Conservation (phyloP, 116 monocot species). For the Papilionanthe hybrid region DNA sequence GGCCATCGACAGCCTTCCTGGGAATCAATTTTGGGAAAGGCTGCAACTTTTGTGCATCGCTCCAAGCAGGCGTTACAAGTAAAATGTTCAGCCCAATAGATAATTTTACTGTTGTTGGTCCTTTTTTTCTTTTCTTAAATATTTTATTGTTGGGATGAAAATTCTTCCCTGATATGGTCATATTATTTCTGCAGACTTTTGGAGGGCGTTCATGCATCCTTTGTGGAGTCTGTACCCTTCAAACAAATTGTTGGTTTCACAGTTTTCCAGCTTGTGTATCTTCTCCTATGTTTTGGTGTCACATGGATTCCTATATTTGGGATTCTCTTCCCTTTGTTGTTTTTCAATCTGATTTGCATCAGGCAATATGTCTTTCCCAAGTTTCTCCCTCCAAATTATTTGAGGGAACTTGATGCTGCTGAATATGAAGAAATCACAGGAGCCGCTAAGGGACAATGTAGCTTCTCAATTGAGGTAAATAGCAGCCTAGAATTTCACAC, state of each 20-base stretch:
- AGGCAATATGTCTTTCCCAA: conserved; percentile 82
- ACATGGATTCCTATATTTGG: conserved; percentile 97
- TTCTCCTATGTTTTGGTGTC: conserved; percentile 74
- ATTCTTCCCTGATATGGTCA: background rate
- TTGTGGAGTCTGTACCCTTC: conserved; percentile 80
- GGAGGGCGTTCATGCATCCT: conserved; percentile 79
- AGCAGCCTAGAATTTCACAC: background rate
- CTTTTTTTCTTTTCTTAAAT: background rate
- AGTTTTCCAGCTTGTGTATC: conserved; percentile 70
- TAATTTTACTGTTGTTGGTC: background rate
- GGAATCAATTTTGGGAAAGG: conserved; percentile 96
- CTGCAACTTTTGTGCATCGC: conserved; percentile 66
- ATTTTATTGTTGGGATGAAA: background rate
- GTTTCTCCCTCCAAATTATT: conserved; percentile 46
- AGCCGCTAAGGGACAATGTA: conserved; percentile 27
- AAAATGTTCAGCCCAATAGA: conserved; percentile 7
- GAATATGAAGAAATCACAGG: conserved; percentile 90
- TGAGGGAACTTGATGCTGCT: conserved; percentile 83
- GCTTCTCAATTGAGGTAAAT: conserved; percentile 33
- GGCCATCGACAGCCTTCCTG: conserved; percentile 92
- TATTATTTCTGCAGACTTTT: conserved; percentile 49
- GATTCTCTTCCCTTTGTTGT: conserved; percentile 80
- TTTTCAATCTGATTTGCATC: conserved; percentile 76
- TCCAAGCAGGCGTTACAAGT: conserved; percentile 81
- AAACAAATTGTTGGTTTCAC: conserved; percentile 59